Conservation (phyloP, 2,329 filamentous ascomycete species). For the Xylaria sp. region DNA sequence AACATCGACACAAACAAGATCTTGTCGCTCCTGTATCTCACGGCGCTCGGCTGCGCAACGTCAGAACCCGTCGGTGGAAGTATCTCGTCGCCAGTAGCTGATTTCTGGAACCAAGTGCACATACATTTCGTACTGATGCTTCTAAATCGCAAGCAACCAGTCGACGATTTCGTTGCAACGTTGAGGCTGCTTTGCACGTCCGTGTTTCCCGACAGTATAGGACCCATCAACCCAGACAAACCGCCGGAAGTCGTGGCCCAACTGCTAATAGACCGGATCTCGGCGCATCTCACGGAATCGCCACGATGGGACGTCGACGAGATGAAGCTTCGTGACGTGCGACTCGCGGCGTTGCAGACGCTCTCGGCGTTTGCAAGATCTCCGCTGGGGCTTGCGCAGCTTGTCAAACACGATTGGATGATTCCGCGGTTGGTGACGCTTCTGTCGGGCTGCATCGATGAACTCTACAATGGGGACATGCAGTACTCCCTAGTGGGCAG, state of each 20-base stretch:
- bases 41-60: constrained; percentile 69
- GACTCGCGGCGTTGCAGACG: constrained; percentile 62
- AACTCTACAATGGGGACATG: constrained; percentile 73
- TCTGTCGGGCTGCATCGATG: constrained; percentile 72
- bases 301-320: constrained; percentile 57
- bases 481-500: constrained; percentile 42
- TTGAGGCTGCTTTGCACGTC: constrained; percentile 75
- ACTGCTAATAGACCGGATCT: constrained; percentile 70
- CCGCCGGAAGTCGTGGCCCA: constrained; percentile 57
- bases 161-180: constrained; percentile 71
- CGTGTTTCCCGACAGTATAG: constrained; percentile 70
- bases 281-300: constrained; percentile 69
- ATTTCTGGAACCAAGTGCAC: constrained; percentile 76
- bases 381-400: constrained; percentile 70
- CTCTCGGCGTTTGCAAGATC: constrained; percentile 70
- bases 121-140: constrained; percentile 74
- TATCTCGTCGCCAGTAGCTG: constrained; percentile 49
- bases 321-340: constrained; percentile 56
- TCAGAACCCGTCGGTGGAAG: constrained; percentile 44
- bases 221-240: constrained; percentile 66
- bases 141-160: constrained; percentile 73
- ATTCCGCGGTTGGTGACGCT: constrained; percentile 80
- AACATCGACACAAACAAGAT: constrained; percentile 72
- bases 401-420: constrained; percentile 75
- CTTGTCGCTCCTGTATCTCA: constrained; percentile 72